phyloP scores from a whole-genome alignment of 768 basidiomycete genomes.

The Amanita muscaria region DNA sequence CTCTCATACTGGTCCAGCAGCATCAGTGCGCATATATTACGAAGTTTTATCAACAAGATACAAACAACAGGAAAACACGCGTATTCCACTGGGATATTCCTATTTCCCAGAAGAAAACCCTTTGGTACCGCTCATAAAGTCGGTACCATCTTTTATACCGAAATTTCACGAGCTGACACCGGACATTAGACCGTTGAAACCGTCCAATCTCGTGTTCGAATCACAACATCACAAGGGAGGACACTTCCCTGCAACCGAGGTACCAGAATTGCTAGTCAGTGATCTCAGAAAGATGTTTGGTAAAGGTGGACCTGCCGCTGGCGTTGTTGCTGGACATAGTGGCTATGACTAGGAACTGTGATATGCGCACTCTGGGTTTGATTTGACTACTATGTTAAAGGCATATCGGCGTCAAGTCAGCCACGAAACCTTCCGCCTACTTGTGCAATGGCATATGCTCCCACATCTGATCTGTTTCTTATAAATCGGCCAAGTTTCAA shows the following conservation, averaged over 20 bases:
- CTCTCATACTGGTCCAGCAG: constrained; percentile 48
- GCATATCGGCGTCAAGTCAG: too few relatives aligned
- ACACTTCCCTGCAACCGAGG: constrained; percentile 50
- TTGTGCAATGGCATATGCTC: too few relatives aligned
- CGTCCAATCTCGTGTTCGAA: constrained; percentile 35
- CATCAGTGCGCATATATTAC: constrained; percentile 51
- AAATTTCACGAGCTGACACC: background rate
- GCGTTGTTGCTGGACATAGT: constrained; percentile 34
- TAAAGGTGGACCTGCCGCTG: constrained; percentile 38
- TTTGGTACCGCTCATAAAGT: constrained; percentile 21
- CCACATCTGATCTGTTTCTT: too few relatives aligned
- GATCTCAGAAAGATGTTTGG: constrained; percentile 53
- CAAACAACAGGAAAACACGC: constrained; percentile 6
- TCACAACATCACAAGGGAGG: constrained; percentile 42
- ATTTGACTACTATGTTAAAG: too few relatives aligned
- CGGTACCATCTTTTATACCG: constrained; percentile 8
- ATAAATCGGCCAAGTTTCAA: too few relatives aligned
- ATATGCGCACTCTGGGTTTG: too few relatives aligned
- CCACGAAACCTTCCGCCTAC: too few relatives aligned
- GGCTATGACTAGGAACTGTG: constrained; percentile 25
- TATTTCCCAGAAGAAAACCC: constrained; percentile 43
- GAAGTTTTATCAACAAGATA: constrained; percentile 23
- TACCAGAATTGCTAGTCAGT: constrained; percentile 35
- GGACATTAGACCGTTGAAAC: constrained; percentile 32
- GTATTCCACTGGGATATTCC: constrained; percentile 41